Conservation (phyloP, 805 yeast genomes). For the Metschnikowia santaceciliae region DNA sequence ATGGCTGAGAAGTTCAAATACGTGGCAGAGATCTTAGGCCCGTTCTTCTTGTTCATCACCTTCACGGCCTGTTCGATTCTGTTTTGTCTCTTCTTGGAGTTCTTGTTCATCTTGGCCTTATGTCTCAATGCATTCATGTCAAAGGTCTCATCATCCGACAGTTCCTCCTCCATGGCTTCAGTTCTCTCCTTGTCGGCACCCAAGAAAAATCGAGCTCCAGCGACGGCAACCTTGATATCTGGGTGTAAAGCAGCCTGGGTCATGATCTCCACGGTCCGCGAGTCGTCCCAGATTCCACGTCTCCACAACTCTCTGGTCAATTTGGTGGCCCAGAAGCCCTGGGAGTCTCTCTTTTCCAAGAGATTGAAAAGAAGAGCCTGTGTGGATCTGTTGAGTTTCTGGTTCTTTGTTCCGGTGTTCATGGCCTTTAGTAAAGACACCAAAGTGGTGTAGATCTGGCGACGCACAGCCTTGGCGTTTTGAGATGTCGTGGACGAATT, state of each 20-base stretch:
- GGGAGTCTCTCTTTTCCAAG: slow-evolving; percentile 69
- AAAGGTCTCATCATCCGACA: slow-evolving; percentile 65
- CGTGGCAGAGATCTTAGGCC: slow-evolving; percentile 52
- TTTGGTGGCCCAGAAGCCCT: slow-evolving; percentile 95
- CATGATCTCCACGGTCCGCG: slow-evolving; percentile 96
- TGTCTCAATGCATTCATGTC: slow-evolving; percentile 76
- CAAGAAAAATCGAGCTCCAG: slow-evolving; percentile 87
- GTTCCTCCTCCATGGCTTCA: slow-evolving; percentile 70
- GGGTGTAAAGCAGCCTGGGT: slow-evolving; percentile 89
- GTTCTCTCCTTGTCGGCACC: slow-evolving; percentile 96
- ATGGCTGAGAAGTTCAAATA: slow-evolving; percentile 91
- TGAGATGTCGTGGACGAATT: slow-evolving; percentile 39
- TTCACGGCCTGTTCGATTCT: slow-evolving; percentile 74
- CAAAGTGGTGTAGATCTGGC: slow-evolving; percentile 75
- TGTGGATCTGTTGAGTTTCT: slow-evolving; percentile 81
- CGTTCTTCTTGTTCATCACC: slow-evolving; percentile 53
- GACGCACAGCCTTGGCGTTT: slow-evolving; percentile 78
- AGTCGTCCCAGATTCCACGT: slow-evolving; percentile 97
- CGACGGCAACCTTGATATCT: slow-evolving; percentile 79
- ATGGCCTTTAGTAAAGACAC: slow-evolving; percentile 75
- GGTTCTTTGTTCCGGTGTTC: slow-evolving; percentile 86
- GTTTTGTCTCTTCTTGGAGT: slow-evolving; percentile 72
- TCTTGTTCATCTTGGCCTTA: slow-evolving; percentile 78
- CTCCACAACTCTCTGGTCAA: slow-evolving; percentile 95
- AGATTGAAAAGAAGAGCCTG: slow-evolving; percentile 89